Evolutionary conservation across 2,329 filamentous ascomycete genomes (phyloP).

Genomic region (Ustulina deusta): DNA sequence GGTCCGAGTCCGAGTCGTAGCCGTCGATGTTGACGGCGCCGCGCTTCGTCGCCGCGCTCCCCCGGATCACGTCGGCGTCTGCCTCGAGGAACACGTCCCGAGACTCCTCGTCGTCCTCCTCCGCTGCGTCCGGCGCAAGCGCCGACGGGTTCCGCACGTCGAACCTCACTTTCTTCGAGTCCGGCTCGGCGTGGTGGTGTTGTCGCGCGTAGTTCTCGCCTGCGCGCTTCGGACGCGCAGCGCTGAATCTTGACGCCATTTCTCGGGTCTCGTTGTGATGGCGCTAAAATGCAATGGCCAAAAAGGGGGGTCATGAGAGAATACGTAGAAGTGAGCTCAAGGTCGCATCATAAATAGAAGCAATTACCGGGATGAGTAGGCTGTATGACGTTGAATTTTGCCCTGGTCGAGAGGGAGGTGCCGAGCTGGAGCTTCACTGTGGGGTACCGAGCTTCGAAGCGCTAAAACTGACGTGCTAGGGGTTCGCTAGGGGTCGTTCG

Average conservation of each 20-base stretch:
- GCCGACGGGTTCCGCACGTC: conserved; percentile 95
- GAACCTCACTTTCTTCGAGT: conserved; percentile 86
- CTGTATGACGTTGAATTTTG: conserved; percentile 49
- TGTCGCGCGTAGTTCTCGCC: conserved; percentile 84
- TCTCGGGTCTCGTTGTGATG: not conserved
- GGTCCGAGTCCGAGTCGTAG: conserved; percentile 93
- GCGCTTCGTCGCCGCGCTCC: conserved; percentile 80
- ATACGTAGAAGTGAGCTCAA: not conserved
- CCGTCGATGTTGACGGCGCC: conserved; percentile 97
- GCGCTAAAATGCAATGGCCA: not conserved
- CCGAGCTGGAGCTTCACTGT: conserved; percentile 19
- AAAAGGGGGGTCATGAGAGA: not conserved
- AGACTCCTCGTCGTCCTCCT: conserved; percentile 62
- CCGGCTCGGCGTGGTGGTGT: conserved; percentile 67
- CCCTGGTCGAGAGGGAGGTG: conserved; percentile 34
- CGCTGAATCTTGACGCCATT: conserved; percentile 70
- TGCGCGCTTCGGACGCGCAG: conserved; percentile 83
- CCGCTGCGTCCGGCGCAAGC: conserved; percentile 80
- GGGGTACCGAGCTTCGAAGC: conserved; percentile 26
- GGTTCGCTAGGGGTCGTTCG: conserved; percentile 9
- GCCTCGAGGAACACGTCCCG: conserved; percentile 81
- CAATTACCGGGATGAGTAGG: not conserved
- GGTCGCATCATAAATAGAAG: conserved; percentile 16
- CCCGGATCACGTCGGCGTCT: conserved; percentile 94
- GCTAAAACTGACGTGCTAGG: not conserved